phyloP scores from a whole-genome alignment of 495 filamentous ascomycete species.

The Penicillium fimorum region DNA sequence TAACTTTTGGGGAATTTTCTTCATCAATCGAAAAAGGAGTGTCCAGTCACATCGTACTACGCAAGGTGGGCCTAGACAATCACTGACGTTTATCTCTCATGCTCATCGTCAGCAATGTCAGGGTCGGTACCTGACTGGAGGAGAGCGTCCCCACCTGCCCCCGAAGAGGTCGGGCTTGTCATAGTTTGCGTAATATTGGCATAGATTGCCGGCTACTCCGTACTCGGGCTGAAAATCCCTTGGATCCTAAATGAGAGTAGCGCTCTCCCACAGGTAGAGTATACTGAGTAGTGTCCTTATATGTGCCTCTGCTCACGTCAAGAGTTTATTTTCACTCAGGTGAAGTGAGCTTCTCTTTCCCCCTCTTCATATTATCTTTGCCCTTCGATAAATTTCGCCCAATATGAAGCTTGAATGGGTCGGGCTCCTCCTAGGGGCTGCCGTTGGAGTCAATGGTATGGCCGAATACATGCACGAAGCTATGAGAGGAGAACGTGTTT shows the following conservation, averaged over 20 bases:
- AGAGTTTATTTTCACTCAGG: not conserved
- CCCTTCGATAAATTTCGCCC: not conserved
- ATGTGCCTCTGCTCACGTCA: not conserved
- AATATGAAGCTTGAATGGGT: conserved; percentile 15
- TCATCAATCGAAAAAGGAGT: not conserved
- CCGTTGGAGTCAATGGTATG: conserved; percentile 10
- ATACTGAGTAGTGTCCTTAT: not conserved
- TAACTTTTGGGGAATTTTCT: not conserved
- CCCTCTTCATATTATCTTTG: not conserved
- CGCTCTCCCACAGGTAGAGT: not conserved
- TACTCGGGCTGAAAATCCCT: not conserved
- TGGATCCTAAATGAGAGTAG: not conserved
- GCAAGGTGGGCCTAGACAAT: not conserved
- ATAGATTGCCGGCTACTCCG: not conserved
- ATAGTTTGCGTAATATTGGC: not conserved
- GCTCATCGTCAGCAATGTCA: not conserved
- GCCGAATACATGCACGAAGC: conserved; percentile 12
- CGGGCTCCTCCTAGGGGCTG: conserved; percentile 3
- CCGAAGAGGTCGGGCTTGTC: not conserved
- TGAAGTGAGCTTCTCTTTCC: not conserved
- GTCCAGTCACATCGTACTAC: not conserved
- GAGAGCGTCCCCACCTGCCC: not conserved
- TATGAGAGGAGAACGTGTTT: conserved; percentile 9
- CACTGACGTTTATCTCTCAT: not conserved
- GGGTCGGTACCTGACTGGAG: not conserved